These are phyloP conservation scores for Fraxinus quadrangulata DNA, from an alignment of 257 asterid species.

Conservation along the genomic window DNA sequence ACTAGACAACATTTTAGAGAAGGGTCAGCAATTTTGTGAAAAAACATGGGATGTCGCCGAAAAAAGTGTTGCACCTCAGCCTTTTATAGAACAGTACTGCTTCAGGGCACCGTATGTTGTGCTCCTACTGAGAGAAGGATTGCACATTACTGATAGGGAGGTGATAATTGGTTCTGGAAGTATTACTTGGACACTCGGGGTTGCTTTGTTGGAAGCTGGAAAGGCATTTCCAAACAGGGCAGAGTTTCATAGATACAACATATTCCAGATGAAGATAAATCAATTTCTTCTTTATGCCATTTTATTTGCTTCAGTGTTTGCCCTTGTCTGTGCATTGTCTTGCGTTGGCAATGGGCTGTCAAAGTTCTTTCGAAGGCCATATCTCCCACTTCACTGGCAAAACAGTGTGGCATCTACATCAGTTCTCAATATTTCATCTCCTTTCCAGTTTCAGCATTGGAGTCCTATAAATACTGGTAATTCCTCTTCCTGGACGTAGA, in stretches of 20 bases:
- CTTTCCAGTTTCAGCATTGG: conserved; percentile 64
- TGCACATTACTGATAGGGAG: conserved; percentile 58
- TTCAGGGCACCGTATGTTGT: conserved; percentile 68
- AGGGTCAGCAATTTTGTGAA: conserved; percentile 46
- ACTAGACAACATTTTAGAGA: conserved; percentile 39
- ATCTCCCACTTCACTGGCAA: conserved; percentile 59
- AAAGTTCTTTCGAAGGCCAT: conserved; percentile 51
- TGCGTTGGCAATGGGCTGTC: conserved; percentile 41
- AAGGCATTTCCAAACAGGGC: conserved; percentile 41
- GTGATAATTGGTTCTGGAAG: conserved; percentile 65
- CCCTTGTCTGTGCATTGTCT: conserved; percentile 46
- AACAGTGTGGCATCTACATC: conserved; percentile 46
- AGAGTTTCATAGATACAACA: conserved; percentile 37
- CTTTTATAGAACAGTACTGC: conserved; percentile 72
- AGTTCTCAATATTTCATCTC: conserved; percentile 44
- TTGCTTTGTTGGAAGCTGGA: conserved; percentile 72
- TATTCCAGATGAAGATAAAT: conserved; percentile 44
- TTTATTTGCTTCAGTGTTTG: conserved; percentile 47
- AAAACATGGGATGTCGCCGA: conserved; percentile 55
- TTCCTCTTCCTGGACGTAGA: not conserved
- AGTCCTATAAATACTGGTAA: conserved; percentile 64
- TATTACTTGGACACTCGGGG: conserved; percentile 74
- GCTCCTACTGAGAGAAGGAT: conserved; percentile 61
- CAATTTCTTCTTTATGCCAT: conserved; percentile 37
- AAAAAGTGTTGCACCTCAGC: conserved; percentile 65